Percentiles rank a stretch among this genome's conserved stretches.
These are phyloP conservation scores for Thymus mandschuricus DNA, from an alignment of 257 asterid species.

Conservation along the genomic window DNA sequence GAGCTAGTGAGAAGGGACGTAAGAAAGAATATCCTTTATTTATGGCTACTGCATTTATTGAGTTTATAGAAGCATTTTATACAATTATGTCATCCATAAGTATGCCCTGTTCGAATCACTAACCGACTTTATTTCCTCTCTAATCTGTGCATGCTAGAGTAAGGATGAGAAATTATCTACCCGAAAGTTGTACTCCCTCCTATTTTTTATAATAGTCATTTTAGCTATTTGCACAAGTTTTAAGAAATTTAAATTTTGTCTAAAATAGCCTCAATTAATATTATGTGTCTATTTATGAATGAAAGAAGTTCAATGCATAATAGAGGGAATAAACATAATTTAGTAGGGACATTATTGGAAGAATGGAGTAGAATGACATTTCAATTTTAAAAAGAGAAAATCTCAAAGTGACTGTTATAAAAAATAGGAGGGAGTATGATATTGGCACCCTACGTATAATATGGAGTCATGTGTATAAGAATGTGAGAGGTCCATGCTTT, in stretches of 20 bases:
- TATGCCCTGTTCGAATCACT: not conserved
- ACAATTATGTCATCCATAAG: not conserved
- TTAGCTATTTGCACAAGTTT: no score
- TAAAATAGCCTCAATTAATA: no score
- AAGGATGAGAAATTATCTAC: slow-evolving; percentile 6
- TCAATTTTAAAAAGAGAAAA: no score
- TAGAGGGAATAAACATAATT: no score
- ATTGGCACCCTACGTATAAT: not conserved
- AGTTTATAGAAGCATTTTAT: slow-evolving; percentile 10
- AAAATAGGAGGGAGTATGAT: no score
- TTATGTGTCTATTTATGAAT: no score
- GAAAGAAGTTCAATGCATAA: no score
- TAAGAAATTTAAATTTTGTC: no score
- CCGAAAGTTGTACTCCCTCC: not conserved
- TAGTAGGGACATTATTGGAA: no score
- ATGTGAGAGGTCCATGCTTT: slow-evolving; percentile 2
- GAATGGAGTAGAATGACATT: no score
- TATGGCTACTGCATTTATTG: slow-evolving; percentile 12
- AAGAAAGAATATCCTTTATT: slow-evolving; percentile 67
- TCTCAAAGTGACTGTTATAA: no score
- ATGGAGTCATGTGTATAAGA: not conserved
- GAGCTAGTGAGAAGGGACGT: slow-evolving; percentile 67
- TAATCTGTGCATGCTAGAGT: not conserved
- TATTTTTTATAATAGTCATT: no score
- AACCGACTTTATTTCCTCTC: not conserved